These are phyloP conservation scores for Pseudogymnoascus sp. DNA, from an alignment of 2,329 filamentous ascomycete genomes.

Conservation along the genomic window DNA sequence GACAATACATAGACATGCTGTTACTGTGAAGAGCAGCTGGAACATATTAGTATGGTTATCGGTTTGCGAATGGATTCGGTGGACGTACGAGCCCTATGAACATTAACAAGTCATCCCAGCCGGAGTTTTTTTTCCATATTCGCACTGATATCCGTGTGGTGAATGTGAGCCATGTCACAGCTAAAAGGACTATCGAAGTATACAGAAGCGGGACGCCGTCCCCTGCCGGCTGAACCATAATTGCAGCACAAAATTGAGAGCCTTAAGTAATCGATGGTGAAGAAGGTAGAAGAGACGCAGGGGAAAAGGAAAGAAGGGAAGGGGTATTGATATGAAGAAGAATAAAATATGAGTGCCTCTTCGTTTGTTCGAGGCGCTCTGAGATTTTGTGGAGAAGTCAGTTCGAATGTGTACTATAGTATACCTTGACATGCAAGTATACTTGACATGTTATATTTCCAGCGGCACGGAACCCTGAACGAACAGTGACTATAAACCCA, in stretches of 20 bases:
- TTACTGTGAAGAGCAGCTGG: conserved; percentile 25
- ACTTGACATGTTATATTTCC: background rate
- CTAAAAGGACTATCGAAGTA: conserved; percentile 22
- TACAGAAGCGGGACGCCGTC: conserved; percentile 24
- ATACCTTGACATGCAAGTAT: background rate
- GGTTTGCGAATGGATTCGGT: background rate
- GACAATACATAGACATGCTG: conserved; percentile 23
- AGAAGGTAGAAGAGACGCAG: background rate
- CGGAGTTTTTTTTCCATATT: conserved; percentile 23
- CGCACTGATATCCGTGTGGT: conserved; percentile 21
- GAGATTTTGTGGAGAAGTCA: conserved; percentile 4
- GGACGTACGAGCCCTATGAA: conserved; percentile 22
- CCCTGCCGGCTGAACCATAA: conserved; percentile 23
- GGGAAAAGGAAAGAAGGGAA: background rate
- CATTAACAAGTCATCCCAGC: conserved; percentile 26
- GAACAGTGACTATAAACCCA: background rate
- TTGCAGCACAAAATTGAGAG: conserved; percentile 11
- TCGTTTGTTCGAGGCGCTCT: background rate
- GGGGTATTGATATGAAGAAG: conserved; percentile 2
- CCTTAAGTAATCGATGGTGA: background rate
- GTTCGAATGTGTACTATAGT: background rate
- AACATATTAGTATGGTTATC: conserved; percentile 12
- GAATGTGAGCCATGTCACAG: conserved; percentile 23
- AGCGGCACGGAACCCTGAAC: background rate
- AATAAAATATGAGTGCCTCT: conserved; percentile 3